Conservation (phyloP, 2,329 filamentous ascomycete genomes). For the Xylariaceae sp. region DNA sequence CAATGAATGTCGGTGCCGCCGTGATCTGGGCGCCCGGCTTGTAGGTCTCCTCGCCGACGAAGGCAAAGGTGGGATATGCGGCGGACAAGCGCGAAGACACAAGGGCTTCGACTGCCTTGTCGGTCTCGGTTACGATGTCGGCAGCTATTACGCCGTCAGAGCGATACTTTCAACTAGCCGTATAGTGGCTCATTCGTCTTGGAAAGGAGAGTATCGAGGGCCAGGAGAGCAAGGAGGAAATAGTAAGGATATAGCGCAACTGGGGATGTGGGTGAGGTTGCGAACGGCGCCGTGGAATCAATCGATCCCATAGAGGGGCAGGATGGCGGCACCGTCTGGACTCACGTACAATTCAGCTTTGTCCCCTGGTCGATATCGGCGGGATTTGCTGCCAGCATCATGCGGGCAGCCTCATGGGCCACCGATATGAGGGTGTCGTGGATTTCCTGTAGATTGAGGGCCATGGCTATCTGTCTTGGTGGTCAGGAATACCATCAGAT, state of each 20-base stretch:
- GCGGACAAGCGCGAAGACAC: conserved; percentile 50
- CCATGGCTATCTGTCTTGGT: conserved; percentile 39
- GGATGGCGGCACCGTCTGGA: conserved; percentile 19
- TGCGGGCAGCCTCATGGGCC: conserved; percentile 60
- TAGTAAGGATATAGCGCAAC: background rate
- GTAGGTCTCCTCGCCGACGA: conserved; percentile 77
- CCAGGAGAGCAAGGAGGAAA: background rate
- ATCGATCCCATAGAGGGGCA: conserved; percentile 13
- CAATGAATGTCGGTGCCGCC: conserved; percentile 68
- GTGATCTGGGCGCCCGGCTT: conserved; percentile 61
- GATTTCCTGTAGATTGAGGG: conserved; percentile 57
- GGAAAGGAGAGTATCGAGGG: no score
- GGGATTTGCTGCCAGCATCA: conserved; percentile 60
- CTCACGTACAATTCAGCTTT: conserved; percentile 64
- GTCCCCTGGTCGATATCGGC: conserved; percentile 53
- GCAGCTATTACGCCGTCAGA: conserved; percentile 45
- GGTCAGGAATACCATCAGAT: background rate
- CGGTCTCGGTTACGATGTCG: conserved; percentile 65
- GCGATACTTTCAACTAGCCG: no score
- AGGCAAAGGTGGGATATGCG: conserved; percentile 54
- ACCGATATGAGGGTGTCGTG: conserved; percentile 58
- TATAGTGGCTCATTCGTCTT: no score
- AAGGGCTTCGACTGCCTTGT: conserved; percentile 62
- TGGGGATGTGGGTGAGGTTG: background rate
- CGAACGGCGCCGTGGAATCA: conserved; percentile 1